Evolutionary conservation across 1,284 basidiomycete genomes (phyloP), one percentile per base, ranked within the genome.

Genomic region (Ceratobasidium sp.): DNA sequence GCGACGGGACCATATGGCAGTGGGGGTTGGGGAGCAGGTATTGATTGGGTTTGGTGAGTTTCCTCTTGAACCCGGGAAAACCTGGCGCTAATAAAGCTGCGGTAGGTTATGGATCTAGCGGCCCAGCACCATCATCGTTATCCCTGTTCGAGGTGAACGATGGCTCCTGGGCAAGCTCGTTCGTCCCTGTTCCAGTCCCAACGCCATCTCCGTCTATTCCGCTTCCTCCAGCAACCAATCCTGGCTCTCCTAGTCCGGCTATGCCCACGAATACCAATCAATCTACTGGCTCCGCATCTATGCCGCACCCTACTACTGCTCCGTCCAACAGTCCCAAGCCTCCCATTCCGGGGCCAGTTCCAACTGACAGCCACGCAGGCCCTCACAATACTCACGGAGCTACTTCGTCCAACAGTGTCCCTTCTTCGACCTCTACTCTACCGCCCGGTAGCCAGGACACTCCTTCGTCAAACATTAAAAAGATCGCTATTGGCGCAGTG

Each of bases 11-110:
- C 92, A 94, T 78, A 87, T 88, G 75, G 92, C 90, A 10, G 83
- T 89, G 4, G 82, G 84, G 53, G 83, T 85, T 41, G 89, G 88
- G 6, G 81, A 83, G 21, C 83, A 88, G 74, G 87, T 94, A 16
- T 79, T 94, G 12, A 89, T 95, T 77, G 88, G 88, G 59, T 94
- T 93, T 77, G 93, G 93, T 94, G 77, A 76, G 90, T 21, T 43
- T n/a, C n/a, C n/a, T n/a, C n/a, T n/a, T n/a, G n/a, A 32, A 3
- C 82, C 60, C 62, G 39, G 30, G 23, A 8, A 26, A 21, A 21
- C 28, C 21, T n/a, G n/a, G 14, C n/a, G n/a, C 39, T 52, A 30
- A 5, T 21, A 5, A n/a, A 10, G 45, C 71, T 21, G 46, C 16
- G 65, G 39, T 67, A 71, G 92, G 90, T 89, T 14, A 92, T 76